Percentiles rank a stretch among this genome's conserved stretches.
Evolutionary conservation across 78 protist genomes (phyloP).

Genomic region (Dictyostelium intermedium): DNA sequence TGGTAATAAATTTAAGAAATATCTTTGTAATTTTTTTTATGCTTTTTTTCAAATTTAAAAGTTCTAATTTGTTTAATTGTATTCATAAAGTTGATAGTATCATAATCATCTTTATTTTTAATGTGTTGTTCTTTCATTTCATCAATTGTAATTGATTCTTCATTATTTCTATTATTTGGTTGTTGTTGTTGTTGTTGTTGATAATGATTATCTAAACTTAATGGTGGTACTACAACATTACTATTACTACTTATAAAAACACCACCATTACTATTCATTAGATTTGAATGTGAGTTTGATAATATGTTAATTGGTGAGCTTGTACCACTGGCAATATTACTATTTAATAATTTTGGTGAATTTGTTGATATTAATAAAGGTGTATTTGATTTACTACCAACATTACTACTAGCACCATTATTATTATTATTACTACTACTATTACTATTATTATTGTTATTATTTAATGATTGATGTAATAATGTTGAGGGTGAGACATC

Average conservation of each 20-base stretch:
- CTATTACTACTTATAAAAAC: neutral
- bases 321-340: neutral
- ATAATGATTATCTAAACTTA: neutral
- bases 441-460: no score
- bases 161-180: neutral
- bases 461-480: neutral
- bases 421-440: no score
- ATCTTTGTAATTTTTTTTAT: slow-evolving; percentile 28
- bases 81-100: neutral
- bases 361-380: neutral
- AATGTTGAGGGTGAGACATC: neutral
- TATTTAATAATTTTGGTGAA: neutral
- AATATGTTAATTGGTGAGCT: neutral
- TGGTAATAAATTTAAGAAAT: slow-evolving; percentile 27
- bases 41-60: slow-evolving; percentile 64
- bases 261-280: neutral
- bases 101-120: neutral
- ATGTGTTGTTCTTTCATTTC: neutral
- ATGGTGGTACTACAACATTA: neutral
- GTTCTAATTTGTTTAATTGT: slow-evolving; percentile 33
- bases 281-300: neutral
- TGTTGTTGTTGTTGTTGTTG: neutral
- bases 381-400: neutral
- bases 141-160: neutral
- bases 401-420: neutral